Percentiles rank a stretch among this genome's conserved stretches.
Evolutionary conservation across 768 basidiomycete genomes (phyloP).

Genomic region (Trametes villosa): DNA sequence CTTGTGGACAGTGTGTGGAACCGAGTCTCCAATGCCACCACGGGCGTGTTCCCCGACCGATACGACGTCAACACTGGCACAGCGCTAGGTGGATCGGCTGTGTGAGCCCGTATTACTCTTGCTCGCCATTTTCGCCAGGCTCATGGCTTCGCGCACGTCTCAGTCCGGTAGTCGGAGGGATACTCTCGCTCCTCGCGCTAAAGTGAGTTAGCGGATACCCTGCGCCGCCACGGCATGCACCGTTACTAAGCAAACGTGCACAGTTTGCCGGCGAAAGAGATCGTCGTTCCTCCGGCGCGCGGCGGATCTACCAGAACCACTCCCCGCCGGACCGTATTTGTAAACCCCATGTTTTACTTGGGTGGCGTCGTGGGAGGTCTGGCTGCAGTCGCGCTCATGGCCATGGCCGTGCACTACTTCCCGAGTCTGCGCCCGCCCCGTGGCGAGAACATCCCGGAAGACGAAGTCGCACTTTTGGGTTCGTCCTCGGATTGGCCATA

Average conservation of each 20-base stretch:
- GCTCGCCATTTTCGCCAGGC: too few relatives aligned
- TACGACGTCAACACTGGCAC: constrained; percentile 6
- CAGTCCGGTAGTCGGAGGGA: constrained; percentile 19
- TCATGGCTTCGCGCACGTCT: too few relatives aligned
- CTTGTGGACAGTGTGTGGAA: constrained; percentile 10
- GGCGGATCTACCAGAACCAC: too few relatives aligned
- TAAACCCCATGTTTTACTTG: constrained; percentile 1
- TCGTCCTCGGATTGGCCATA: constrained; percentile 14
- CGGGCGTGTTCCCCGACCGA: constrained; percentile 7
- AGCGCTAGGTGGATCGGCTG: neutral
- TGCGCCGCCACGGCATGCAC: neutral
- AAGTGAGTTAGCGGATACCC: constrained; percentile 3
- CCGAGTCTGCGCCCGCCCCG: constrained; percentile 1
- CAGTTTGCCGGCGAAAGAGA: constrained; percentile 8
- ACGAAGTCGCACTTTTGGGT: constrained; percentile 5
- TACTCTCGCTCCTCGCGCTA: constrained; percentile 20
- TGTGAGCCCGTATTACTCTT: constrained; percentile 2
- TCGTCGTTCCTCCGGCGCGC: neutral
- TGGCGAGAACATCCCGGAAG: neutral
- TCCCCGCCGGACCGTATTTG: too few relatives aligned
- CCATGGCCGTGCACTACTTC: neutral
- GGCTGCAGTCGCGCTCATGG: neutral
- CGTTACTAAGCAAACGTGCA: neutral
- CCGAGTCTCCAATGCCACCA: constrained; percentile 9
- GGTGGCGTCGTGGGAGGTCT: constrained; percentile 19